Evolutionary conservation across 139 green algal species (phyloP).

Genomic region (Ulvella scutata): DNA sequence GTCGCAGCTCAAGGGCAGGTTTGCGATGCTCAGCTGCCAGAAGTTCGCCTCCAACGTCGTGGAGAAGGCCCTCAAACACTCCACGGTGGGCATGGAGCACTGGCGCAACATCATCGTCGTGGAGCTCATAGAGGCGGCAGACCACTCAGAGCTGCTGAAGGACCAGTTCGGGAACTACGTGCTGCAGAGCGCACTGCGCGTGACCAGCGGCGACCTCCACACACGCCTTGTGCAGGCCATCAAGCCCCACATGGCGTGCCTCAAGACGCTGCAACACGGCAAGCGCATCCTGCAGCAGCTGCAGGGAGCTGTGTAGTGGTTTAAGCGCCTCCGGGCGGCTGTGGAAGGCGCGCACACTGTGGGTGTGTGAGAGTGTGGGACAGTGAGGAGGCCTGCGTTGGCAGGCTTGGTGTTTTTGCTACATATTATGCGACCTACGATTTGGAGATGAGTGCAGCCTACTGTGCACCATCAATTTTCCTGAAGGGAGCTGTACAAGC

Average conservation of each 20-base stretch:
- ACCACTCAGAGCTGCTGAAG: slow-evolving; percentile 70
- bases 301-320: slow-evolving; percentile 10
- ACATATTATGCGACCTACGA: no score
- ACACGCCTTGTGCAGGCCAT: slow-evolving; percentile 77
- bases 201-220: slow-evolving; percentile 49
- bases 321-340: no score
- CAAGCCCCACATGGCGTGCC: slow-evolving; percentile 62
- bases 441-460: no score
- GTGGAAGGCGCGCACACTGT: no score
- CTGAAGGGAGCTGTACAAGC: no score
- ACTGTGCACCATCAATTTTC: no score
- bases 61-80: slow-evolving; percentile 96
- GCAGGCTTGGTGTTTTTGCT: no score
- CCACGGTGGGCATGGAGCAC: slow-evolving; percentile 41
- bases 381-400: no score
- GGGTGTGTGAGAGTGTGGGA: no score
- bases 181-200: slow-evolving; percentile 42
- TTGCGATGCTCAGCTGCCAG: slow-evolving; percentile 73
- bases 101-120: slow-evolving; percentile 57
- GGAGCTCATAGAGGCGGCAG: slow-evolving; percentile 61
- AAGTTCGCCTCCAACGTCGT: slow-evolving; percentile 99
- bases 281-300: slow-evolving; percentile 87
- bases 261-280: slow-evolving; percentile 84
- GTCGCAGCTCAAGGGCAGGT: slow-evolving; percentile 57
- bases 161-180: slow-evolving; percentile 95